phyloP scores from a whole-genome alignment of 129 eudicot species.

The Centella asiatica region DNA sequence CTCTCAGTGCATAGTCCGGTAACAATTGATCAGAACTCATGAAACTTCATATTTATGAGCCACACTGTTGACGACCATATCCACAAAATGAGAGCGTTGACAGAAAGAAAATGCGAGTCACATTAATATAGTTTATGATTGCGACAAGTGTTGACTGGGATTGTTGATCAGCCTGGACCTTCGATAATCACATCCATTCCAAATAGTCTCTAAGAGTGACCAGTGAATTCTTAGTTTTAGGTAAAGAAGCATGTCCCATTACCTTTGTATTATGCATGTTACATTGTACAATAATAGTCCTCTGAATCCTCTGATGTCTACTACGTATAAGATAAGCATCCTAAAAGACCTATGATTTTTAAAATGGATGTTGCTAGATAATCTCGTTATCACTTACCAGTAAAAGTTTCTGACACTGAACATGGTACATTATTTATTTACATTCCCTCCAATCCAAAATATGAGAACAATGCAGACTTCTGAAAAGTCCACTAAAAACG shows the following conservation, averaged over 20 bases:
- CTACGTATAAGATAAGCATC: too few relatives aligned
- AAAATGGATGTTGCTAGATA: too few relatives aligned
- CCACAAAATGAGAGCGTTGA: constrained; percentile 6
- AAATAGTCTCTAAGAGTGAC: not conserved
- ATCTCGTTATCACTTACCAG: too few relatives aligned
- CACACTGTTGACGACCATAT: constrained; percentile 14
- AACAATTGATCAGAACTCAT: not conserved
- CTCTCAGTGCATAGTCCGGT: not conserved
- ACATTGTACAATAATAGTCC: too few relatives aligned
- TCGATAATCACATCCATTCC: constrained; percentile 19
- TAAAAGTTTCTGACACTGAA: too few relatives aligned
- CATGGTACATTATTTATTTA: too few relatives aligned
- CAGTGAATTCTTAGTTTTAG: not conserved
- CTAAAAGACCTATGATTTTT: too few relatives aligned
- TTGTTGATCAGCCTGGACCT: constrained; percentile 23
- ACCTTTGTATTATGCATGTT: not conserved
- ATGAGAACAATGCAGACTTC: too few relatives aligned
- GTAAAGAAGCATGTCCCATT: not conserved
- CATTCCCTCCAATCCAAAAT: too few relatives aligned
- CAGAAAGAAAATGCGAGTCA: constrained; percentile 12
- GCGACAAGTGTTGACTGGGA: constrained; percentile 19
- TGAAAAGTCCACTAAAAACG: too few relatives aligned
- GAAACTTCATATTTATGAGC: constrained; percentile 6
- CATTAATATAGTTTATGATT: constrained; percentile 20
- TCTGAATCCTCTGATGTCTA: too few relatives aligned